Evolutionary conservation across 768 basidiomycete genomes (phyloP).

Genomic region (Mycena crocata): DNA sequence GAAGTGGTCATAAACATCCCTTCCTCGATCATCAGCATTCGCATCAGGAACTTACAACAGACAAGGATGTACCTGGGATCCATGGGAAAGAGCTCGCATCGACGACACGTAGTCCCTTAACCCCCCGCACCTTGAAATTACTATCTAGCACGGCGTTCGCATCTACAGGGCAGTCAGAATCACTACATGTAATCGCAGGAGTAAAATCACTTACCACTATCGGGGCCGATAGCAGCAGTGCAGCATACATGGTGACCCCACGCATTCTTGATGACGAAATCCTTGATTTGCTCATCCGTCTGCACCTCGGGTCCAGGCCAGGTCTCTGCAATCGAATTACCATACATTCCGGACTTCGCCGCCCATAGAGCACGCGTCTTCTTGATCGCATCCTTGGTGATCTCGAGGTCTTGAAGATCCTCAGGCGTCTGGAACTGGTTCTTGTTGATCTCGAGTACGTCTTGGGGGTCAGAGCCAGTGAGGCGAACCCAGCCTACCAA

Average conservation of each 20-base stretch:
- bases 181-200: not conserved
- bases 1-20: slow-evolving; percentile 28
- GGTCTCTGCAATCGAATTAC: slow-evolving; percentile 8
- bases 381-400: slow-evolving; percentile 14
- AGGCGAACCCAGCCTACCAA: slow-evolving; percentile 25
- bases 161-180: not conserved
- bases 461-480: slow-evolving; percentile 22
- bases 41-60: not conserved
- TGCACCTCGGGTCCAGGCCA: slow-evolving; percentile 24
- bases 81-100: slow-evolving; percentile 31
- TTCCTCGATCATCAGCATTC: not conserved
- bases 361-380: slow-evolving; percentile 25
- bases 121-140: slow-evolving; percentile 34
- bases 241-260: slow-evolving; percentile 31
- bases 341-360: slow-evolving; percentile 3
- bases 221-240: slow-evolving; percentile 19
- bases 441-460: slow-evolving; percentile 27
- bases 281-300: slow-evolving; percentile 17
- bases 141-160: slow-evolving; percentile 31
- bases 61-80: slow-evolving; percentile 8
- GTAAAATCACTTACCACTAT: slow-evolving; percentile 1
- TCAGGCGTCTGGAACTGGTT: slow-evolving; percentile 25
- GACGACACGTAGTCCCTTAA: slow-evolving; percentile 32
- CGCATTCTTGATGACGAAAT: slow-evolving; percentile 22
- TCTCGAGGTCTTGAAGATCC: slow-evolving; percentile 10